These are phyloP conservation scores for Pestalotiopsis sp. DNA, from an alignment of 2,329 filamentous ascomycete genomes.

Conservation along the genomic window DNA sequence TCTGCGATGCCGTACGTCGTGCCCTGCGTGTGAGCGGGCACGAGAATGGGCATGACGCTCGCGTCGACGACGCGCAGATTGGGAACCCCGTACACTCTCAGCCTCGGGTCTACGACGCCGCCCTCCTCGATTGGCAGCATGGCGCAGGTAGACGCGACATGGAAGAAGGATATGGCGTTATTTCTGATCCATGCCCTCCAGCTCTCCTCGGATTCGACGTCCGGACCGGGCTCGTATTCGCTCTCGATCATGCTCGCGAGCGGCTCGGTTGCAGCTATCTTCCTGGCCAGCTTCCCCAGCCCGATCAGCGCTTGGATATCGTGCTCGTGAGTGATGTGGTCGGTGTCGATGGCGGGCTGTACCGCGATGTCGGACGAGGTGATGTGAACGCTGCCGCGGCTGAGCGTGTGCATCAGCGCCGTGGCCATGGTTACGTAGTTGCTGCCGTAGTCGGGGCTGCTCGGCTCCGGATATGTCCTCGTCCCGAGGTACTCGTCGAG, in stretches of 20 bases:
- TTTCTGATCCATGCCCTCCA: slow-evolving; percentile 7
- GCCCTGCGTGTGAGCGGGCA: slow-evolving; percentile 45
- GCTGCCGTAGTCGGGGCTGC: slow-evolving; percentile 27
- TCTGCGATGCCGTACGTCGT: slow-evolving; percentile 50
- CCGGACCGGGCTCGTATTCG: slow-evolving; percentile 8
- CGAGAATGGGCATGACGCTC: slow-evolving; percentile 43
- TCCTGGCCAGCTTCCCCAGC: slow-evolving; percentile 22
- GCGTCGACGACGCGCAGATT: slow-evolving; percentile 45
- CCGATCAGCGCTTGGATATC: slow-evolving; percentile 27
- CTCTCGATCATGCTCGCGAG: neutral
- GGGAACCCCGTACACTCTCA: slow-evolving; percentile 44
- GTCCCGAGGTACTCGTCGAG: slow-evolving; percentile 45
- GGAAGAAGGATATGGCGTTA: slow-evolving; percentile 25
- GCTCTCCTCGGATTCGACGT: slow-evolving; percentile 7
- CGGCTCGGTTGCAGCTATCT: slow-evolving; percentile 4
- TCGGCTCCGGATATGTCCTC: slow-evolving; percentile 33
- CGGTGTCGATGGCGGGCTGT: slow-evolving; percentile 40
- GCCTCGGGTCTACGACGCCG: slow-evolving; percentile 39
- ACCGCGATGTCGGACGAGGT: slow-evolving; percentile 36
- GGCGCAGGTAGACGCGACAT: slow-evolving; percentile 39
- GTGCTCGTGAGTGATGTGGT: slow-evolving; percentile 34
- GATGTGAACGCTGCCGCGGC: slow-evolving; percentile 40
- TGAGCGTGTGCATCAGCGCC: slow-evolving; percentile 33
- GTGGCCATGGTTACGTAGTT: slow-evolving; percentile 29
- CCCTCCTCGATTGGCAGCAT: slow-evolving; percentile 42